phyloP scores from a whole-genome alignment of 1,284 basidiomycete genomes.

The Lignosus rhinocerotis region DNA sequence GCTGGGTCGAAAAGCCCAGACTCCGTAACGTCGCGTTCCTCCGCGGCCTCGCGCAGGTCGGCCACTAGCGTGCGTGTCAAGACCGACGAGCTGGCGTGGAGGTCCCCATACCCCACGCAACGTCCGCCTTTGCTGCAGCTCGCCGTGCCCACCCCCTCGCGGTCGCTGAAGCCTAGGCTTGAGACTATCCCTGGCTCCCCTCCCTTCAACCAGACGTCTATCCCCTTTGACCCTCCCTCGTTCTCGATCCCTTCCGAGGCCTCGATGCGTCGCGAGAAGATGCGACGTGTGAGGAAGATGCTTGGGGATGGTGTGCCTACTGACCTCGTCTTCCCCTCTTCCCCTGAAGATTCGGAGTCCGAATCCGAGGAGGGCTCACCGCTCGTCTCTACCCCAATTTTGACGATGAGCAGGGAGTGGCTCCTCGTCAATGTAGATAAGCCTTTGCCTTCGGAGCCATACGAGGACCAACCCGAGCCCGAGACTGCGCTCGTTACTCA shows the following conservation, averaged over 20 bases:
- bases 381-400: slow-evolving; percentile 16
- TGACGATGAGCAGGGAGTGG: slow-evolving; percentile 18
- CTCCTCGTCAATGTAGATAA: slow-evolving; percentile 16
- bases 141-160: slow-evolving; percentile 12
- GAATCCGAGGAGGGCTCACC: slow-evolving; percentile 26
- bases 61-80: slow-evolving; percentile 9
- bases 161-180: slow-evolving; percentile 17
- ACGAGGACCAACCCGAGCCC: background rate
- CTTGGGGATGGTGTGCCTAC: slow-evolving; percentile 61
- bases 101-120: slow-evolving; percentile 20
- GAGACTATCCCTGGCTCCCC: slow-evolving; percentile 29
- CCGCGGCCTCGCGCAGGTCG: slow-evolving; percentile 23
- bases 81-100: slow-evolving; percentile 25
- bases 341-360: slow-evolving; percentile 16
- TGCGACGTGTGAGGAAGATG: slow-evolving; percentile 57
- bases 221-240: slow-evolving; percentile 31
- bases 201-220: slow-evolving; percentile 21
- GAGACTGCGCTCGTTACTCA: background rate
- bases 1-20: slow-evolving; percentile 13
- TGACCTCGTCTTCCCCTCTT: slow-evolving; percentile 53
- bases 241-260: slow-evolving; percentile 43
- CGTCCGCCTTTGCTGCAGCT: slow-evolving; percentile 28
- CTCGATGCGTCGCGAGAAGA: slow-evolving; percentile 50
- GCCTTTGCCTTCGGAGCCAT: slow-evolving; percentile 9
- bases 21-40: slow-evolving; percentile 24